Evolutionary conservation across 2,329 filamentous ascomycete species (phyloP), one percentile per base, ranked within the genome.

Genomic region (Fusarium liriodendri): DNA sequence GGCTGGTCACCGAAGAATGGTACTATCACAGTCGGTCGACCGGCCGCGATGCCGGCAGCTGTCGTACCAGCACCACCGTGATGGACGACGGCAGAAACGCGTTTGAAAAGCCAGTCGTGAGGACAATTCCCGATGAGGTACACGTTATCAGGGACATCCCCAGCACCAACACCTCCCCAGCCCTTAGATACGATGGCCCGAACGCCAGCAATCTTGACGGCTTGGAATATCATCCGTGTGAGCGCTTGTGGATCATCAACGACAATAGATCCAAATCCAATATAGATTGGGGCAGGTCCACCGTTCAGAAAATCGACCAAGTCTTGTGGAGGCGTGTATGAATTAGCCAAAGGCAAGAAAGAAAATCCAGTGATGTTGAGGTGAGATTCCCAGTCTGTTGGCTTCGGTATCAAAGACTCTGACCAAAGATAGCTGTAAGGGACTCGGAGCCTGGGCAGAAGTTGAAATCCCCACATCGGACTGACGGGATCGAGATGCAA

Each of bases 381-480:
- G 60, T 91, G 85, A 1, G 83, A 77, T 6, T 84, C 86, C 91
- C 91, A 93, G 72, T 93, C 91, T 5, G 83, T 81, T 0, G 91
- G 91, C 73, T 92, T 93, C 0, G 90, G 88, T n/a, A 93, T 90
- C 22, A 93, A 80, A 2, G 89, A 86, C 4, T 90, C 87, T 0
- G 91, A 92, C 92, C 92, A 94, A 74, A 92, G 91, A 75, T 94
- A 94, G 1, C 91, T 93, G 75, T 89, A 91, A 0, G 92, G 92
- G 7, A 94, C 86, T 22, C 85, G 86, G 25, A 94, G 81, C 22
- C 90, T 87, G 20, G 88, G 86, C 3, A 92, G 82, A 80, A 94
- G 88, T 14, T 90, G 89, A 13, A 91, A 91, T 13, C 90, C 92
- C 84, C 89, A 92, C 71, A 93, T 87, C 13, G 90, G 86, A 73